Evolutionary conservation across 2,329 filamentous ascomycete genomes (phyloP).

Genomic region (Sclerotinia nivalis): DNA sequence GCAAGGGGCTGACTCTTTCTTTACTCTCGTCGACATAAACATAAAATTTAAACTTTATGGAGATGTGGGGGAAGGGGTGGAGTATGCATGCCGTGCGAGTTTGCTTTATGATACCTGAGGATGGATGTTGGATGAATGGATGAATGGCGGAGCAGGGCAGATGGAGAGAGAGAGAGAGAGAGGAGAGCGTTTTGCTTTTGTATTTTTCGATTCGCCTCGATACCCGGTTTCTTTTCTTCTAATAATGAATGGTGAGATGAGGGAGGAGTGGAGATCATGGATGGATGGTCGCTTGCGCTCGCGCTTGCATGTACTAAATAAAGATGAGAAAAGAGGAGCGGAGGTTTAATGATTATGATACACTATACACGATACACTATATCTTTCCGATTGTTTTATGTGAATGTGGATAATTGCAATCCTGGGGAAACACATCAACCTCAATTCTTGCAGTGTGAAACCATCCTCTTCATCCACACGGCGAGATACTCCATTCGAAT

Average conservation of each 20-base stretch:
- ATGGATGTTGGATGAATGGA: not conserved
- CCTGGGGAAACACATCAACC: no score
- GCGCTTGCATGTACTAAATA: not conserved
- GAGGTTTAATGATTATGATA: conserved; percentile 16
- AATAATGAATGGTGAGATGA: not conserved
- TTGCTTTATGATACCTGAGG: conserved; percentile 8
- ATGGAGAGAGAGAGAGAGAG: not conserved
- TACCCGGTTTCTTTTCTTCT: conserved; percentile 21
- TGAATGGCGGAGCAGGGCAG: not conserved
- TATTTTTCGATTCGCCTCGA: conserved; percentile 19
- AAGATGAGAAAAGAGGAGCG: not conserved
- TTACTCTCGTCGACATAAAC: no score
- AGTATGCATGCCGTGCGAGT: not conserved
- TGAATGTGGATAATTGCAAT: not conserved
- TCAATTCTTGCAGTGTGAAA: not conserved
- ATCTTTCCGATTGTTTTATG: not conserved
- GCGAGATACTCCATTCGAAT: not conserved
- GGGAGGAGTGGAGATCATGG: not conserved
- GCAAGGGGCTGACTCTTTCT: not conserved
- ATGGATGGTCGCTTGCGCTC: not conserved
- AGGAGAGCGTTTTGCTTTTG: conserved; percentile 7
- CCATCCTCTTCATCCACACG: not conserved
- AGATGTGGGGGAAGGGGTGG: not conserved
- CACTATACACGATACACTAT: not conserved
- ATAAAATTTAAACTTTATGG: not conserved